Base-by-base conservation (phyloP, 352 stramenopile species). In the Phytophthora sp. region DNA sequence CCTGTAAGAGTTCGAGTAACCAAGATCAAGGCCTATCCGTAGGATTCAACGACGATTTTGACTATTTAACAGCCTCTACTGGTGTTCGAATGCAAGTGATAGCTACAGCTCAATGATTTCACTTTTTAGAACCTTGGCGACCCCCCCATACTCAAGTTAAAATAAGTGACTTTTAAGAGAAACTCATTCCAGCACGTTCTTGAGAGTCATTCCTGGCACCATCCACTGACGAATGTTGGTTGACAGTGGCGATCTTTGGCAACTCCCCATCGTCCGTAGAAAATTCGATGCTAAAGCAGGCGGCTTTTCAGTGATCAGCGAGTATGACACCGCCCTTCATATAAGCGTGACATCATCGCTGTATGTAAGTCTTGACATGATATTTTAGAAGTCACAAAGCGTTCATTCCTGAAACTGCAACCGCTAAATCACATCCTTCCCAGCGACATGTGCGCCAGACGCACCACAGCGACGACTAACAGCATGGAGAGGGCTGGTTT, bases 311-410 rank as follows among this genome's bases (percentile, higher is more conserved):
- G n/a, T 3, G 11, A 7, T 13, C n/a, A 7, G 7, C 9, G 15
- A 30, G n/a, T 20, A 65, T 71, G 63, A 71, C 62, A 71, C 50
- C 56, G 46, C 26, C 16, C 26, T 61, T 61, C 23, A 23, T 29
- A 52, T 39, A n/a, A n/a, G 26, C 57, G 27, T 73, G 64, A 73
- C 64, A 73, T 68, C 64, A 73, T 73, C 26, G n/a, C 36, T 11
- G 8, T 20, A 24, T 36, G 33, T 30, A 8, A 42, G n/a, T n/a
- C n/a, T n/a, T n/a, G n/a, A n/a, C n/a, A n/a, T n/a, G 18, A 1
- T 26, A 5, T 4, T 35, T 53, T 47, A 38, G 4, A 27, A n/a
- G 23, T 21, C n/a, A 23, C 8, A 9, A 41, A 7, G 27, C 12
- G 20, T 15, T 55, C 45, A 75, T 64, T 71, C 16, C 24, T 27